phyloP scores from a whole-genome alignment of 768 basidiomycete species.

The Candolleomyces eurysporus region DNA sequence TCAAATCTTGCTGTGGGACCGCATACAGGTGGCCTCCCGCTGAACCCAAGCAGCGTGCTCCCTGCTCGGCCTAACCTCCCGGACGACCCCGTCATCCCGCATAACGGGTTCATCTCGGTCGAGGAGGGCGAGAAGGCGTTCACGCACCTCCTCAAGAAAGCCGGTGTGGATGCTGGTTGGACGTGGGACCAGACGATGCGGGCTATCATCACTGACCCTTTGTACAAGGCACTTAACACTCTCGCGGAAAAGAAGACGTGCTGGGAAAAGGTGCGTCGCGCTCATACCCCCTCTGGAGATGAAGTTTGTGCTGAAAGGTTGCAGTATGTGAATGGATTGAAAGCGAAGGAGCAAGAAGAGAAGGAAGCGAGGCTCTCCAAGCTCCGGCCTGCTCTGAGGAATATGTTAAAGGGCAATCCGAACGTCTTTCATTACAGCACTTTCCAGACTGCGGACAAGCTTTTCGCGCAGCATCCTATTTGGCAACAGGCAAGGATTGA shows the following conservation, averaged over 20 bases:
- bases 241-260: conserved; percentile 92
- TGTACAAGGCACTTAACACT: conserved; percentile 92
- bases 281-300: not conserved
- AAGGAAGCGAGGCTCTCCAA: conserved; percentile 80
- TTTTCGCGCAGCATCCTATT: conserved; percentile 83
- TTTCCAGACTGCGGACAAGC: conserved; percentile 82
- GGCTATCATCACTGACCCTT: conserved; percentile 95
- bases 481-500: conserved; percentile 89
- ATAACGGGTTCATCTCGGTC: conserved; percentile 81
- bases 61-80: conserved; percentile 79
- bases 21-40: conserved; percentile 58
- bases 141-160: conserved; percentile 82
- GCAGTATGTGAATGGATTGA: conserved; percentile 76
- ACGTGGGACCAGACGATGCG: conserved; percentile 99
- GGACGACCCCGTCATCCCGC: conserved; percentile 85
- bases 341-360: conserved; percentile 83
- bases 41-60: conserved; percentile 55
- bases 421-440: conserved; percentile 92
- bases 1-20: conserved; percentile 40
- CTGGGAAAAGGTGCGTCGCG: conserved; percentile 79
- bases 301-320: conserved; percentile 7
- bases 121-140: conserved; percentile 96
- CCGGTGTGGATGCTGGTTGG: conserved; percentile 88
- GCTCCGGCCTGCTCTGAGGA: conserved; percentile 80
- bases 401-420: conserved; percentile 84